Evolutionary conservation across 176 grass and related monocot genomes (phyloP), one percentile per base, ranked within the genome.

Genomic region (Zizania latifolia): DNA sequence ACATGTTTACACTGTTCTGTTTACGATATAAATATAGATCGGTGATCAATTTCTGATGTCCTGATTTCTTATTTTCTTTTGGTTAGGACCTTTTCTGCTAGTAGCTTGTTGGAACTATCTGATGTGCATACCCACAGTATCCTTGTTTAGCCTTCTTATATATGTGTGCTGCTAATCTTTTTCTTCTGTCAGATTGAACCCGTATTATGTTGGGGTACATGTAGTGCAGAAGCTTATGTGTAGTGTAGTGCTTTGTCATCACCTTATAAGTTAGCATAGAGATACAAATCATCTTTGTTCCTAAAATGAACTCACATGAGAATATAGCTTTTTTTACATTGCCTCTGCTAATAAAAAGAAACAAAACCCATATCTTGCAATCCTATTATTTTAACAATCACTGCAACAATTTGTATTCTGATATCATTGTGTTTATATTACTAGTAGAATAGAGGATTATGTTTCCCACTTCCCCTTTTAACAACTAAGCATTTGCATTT

Each of bases 341-440:
- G 32, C 7, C 1, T 16, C 30, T 8, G 32, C 26, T 70, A 69
- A 76, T 6, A 70, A 57, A 40, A 10, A 29, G 26, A 68, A 46
- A 29, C 3, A 48, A 61, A 10, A 2, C 46, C 55, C 16, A 22
- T 58, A 57, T 2, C 8, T 2, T 0, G 17, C 69, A 32, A 6
- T 46, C 28, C 11, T 77, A 30, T 27, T 75, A 3, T 76, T 40
- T 60, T 30, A 75, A 16, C 6, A 10, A 24, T 12, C 51, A 4
- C 19, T 81, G 55, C 24, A 72, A 36, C 36, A 35, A 8, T 58
- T 36, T 45, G 2, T 79, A 28, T 56, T 37, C 44, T 78, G 35
- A 35, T 55, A 69, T 43, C 35, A 76, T 43, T 27, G 16, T 62
- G 24, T 53, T 68, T 82, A 10, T 82, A 13, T 46, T 64, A 34